phyloP scores from a whole-genome alignment of 176 grass and related monocot genomes.

The Aegilops tauschii region DNA sequence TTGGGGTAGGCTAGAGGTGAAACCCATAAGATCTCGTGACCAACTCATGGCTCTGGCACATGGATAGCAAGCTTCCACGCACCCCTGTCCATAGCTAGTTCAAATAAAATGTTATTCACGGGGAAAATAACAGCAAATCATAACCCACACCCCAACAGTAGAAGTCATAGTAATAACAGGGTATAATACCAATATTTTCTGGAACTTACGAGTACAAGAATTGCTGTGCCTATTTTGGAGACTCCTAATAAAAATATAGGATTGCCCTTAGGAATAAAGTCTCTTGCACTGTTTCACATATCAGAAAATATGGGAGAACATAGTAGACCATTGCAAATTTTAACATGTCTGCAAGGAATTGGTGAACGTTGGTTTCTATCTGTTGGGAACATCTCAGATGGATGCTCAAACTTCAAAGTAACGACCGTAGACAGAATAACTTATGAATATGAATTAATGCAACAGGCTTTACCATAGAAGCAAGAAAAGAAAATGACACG shows the following conservation, averaged over 20 bases:
- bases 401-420: slow-evolving; percentile 11
- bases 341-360: neutral
- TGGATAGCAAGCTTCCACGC: no score
- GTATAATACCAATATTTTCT: neutral
- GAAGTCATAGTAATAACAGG: neutral
- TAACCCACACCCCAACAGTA: neutral
- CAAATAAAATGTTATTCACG: no score
- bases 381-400: neutral
- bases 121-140: slow-evolving; percentile 5
- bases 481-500: neutral
- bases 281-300: neutral
- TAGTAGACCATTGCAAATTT: neutral
- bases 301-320: neutral
- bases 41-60: no score
- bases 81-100: no score
- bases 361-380: neutral
- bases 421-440: neutral
- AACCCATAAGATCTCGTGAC: no score
- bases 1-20: no score
- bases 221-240: neutral
- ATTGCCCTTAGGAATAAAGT: neutral
- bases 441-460: neutral
- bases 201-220: neutral
- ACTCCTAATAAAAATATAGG: neutral
- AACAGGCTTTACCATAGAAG: neutral